Base-by-base conservation (phyloP, 768 basidiomycete genomes). In the Piloderma croceum region DNA sequence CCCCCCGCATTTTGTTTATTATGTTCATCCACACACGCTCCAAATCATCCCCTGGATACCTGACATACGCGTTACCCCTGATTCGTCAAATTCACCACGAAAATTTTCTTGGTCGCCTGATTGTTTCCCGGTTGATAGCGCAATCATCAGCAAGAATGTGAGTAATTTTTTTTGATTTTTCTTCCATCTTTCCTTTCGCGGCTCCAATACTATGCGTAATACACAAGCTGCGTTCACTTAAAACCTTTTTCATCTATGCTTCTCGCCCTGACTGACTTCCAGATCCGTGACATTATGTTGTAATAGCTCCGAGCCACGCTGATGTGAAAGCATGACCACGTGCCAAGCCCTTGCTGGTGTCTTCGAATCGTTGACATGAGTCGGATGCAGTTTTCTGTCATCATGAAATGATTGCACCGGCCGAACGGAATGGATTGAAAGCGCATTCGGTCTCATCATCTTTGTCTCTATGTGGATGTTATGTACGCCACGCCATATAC, bases 101-200 rank as follows among this genome's bases (percentile, higher is more conserved):
- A 32, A 34, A 33, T 17, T 42, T 27, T n/a, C 42, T 43, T 35
- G 12, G 41, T 21, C 23, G n/a, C 15, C 27, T 37, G 33, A 23
- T 29, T 13, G 33, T 17, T 36, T 20, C 22, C n/a, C 24, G 17
- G 15, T 29, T 17, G 32, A 50, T 58, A 83, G 81, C 59, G 67
- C 79, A 41, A 74, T 83, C 48, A 74, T 83, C 51, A 81, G 74
- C 70, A 79, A 73, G 52, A 83, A 81, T 46, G 81, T 83, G 64
- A 68, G 81, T 80, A n/a, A n/a, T n/a, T n/a, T n/a, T n/a, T n/a
- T n/a, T n/a, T n/a, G n/a, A n/a, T n/a, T n/a, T n/a, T n/a, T n/a
- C n/a, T n/a, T n/a, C 21, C 21, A 44, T 31, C 27, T 37, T 39
- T 36, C 34, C 39, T 34, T 38, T 41, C 34, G 36, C 39, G 34